Percentiles rank a stretch among this genome's conserved stretches.
Conservation (phyloP, 129 eudicot genomes). For the Flaveria robusta region DNA sequence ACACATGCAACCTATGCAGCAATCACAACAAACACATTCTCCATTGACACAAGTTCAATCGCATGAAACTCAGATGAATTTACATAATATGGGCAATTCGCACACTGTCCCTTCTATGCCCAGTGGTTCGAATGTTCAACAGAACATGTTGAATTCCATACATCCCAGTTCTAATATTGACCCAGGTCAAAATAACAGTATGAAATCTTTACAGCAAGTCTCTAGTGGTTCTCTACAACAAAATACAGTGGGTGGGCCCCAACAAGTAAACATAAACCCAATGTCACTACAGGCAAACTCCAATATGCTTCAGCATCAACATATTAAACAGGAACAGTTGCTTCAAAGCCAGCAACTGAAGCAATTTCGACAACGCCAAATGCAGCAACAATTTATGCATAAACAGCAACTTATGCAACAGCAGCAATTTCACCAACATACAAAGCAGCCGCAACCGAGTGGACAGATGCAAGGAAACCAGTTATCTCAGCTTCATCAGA, state of each 20-base stretch:
- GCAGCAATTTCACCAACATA: slow-evolving; percentile 57
- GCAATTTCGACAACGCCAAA: slow-evolving; percentile 60
- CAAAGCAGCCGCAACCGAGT: slow-evolving; percentile 34
- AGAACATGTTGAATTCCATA: slow-evolving; percentile 49
- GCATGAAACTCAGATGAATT: slow-evolving; percentile 64
- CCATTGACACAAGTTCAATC: slow-evolving; percentile 68
- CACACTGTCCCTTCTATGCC: slow-evolving; percentile 62
- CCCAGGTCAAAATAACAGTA: slow-evolving; percentile 55
- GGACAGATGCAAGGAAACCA: slow-evolving; percentile 63
- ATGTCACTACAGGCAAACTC: slow-evolving; percentile 54
- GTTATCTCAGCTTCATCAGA: slow-evolving; percentile 66
- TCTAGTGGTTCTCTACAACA: slow-evolving; percentile 66
- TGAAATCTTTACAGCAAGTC: slow-evolving; percentile 67
- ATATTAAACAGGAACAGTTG: slow-evolving; percentile 72
- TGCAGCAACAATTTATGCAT: slow-evolving; percentile 61
- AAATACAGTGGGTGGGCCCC: slow-evolving; percentile 64
- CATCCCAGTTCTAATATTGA: slow-evolving; percentile 65
- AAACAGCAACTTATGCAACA: slow-evolving; percentile 55
- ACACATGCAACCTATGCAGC: slow-evolving; percentile 72
- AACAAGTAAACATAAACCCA: slow-evolving; percentile 61
- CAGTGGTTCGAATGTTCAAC: slow-evolving; percentile 55
- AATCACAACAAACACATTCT: slow-evolving; percentile 64
- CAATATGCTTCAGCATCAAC: slow-evolving; percentile 60
- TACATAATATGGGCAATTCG: slow-evolving; percentile 50
- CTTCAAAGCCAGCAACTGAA: slow-evolving; percentile 65